Conservation (phyloP, 108 stramenopile genomes). For the Craspedostauros australis region DNA sequence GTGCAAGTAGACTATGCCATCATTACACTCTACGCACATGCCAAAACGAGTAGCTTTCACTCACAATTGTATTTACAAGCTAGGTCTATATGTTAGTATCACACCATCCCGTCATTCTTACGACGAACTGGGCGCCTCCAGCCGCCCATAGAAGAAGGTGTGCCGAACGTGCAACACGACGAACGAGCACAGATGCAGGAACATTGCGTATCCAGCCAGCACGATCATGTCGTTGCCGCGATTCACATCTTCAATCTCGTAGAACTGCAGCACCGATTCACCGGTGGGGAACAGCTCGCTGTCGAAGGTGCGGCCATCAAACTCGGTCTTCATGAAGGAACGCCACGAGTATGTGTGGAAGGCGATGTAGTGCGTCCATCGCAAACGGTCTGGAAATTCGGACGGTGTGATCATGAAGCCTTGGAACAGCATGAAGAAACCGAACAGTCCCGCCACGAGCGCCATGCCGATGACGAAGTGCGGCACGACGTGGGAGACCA, state of each 20-base stretch:
- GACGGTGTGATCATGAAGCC: conserved; percentile 61
- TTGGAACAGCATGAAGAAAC: conserved; percentile 47
- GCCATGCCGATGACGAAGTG: conserved; percentile 64
- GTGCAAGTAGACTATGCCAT: too few species aligned
- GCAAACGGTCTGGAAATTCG: conserved; percentile 43
- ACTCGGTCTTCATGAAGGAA: conserved; percentile 58
- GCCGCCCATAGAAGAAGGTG: conserved; percentile 11
- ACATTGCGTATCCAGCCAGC: conserved; percentile 17
- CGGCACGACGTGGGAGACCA: conserved; percentile 50
- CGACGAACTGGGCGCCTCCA: too few species aligned
- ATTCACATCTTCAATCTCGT: conserved; percentile 50
- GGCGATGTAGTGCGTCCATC: conserved; percentile 45
- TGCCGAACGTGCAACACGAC: conserved; percentile 21
- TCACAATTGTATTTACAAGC: too few species aligned
- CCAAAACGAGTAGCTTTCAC: too few species aligned
- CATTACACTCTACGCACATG: too few species aligned
- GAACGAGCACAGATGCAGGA: conserved; percentile 24
- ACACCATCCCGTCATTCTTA: too few species aligned
- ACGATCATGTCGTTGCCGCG: conserved; percentile 33
- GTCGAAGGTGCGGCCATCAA: conserved; percentile 11
- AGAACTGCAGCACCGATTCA: conserved; percentile 30
- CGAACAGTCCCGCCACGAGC: conserved; percentile 43
- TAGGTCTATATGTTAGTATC: too few species aligned
- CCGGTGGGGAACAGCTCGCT: conserved; percentile 24
- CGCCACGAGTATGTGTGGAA: conserved; percentile 61